Evolutionary conservation across 768 basidiomycete genomes (phyloP), one percentile per base, ranked within the genome.

Genomic region (Naganishia vaughanmartiniae): DNA sequence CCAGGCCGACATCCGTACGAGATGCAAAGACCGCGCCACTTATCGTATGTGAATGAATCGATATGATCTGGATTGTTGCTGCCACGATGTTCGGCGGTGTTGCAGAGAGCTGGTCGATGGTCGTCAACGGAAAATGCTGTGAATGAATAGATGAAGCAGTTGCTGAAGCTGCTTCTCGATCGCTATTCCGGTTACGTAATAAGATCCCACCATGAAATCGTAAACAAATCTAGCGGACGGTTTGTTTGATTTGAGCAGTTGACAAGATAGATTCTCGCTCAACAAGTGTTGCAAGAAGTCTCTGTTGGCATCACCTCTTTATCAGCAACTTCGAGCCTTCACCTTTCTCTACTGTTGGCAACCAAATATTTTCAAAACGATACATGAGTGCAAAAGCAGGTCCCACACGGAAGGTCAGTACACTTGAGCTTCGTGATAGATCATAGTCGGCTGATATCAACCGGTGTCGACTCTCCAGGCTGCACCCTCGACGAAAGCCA

Each of bases 321-420:
- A 42, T 15, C 5, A n/a, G n/a, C 12, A 36, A 36, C 6, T 12
- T 12, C 6, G 36, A 5, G 36, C 6, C 36, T 42, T 15, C 42
- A 15, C 42, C 42, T 15, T 11, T 15, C 17, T 2, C 17, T 42
- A 42, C 42, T 15, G 42, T 15, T 15, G 2, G 42, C 42, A 15
- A 42, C 5, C 42, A 42, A 42, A 15, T n/a, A 42, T 11, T 9
- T 42, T 15, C 42, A 5, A 12, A 24, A 46, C n/a, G 10, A 15
- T 58, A 74, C 73, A 67, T 77, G 45, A 72, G 72, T 12, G 67
- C 72, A 0, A 77, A 78, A 51, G 45, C 73, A 15, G 75, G 77
- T 54, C 71, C 21, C 9, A 7, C 60, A 28, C 60, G 60, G 14
- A 63, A 63, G 42, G 60, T 63, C n/a, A 10, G 60, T 46, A 15